These are phyloP conservation scores for Lagenidium giganteum DNA, from an alignment of 352 stramenopile species.

Conservation along the genomic window DNA sequence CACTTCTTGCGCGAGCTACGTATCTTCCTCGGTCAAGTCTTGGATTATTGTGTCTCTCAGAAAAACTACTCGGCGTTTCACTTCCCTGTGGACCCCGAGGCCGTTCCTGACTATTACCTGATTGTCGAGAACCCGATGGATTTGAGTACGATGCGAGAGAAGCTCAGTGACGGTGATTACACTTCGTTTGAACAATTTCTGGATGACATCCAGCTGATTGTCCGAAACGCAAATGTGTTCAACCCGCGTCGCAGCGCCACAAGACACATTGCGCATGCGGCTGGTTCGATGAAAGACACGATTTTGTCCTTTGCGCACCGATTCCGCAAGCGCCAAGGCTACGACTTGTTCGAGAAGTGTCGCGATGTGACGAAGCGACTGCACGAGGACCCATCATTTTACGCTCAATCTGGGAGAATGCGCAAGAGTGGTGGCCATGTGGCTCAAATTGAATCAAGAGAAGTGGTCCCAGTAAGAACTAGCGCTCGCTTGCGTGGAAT, in stretches of 20 bases:
- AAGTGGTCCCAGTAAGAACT: conserved; percentile 1
- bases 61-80: conserved; percentile 66
- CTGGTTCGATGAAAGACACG: conserved; percentile 86
- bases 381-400: conserved; percentile 37
- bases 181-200: conserved; percentile 86
- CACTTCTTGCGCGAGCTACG: conserved; percentile 84
- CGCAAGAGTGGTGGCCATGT: conserved; percentile 15
- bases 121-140: conserved; percentile 88
- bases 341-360: conserved; percentile 88
- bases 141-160: conserved; percentile 84
- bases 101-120: conserved; percentile 86
- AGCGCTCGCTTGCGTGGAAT: conserved; percentile 18
- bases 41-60: conserved; percentile 78
- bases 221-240: conserved; percentile 86
- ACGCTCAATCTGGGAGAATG: conserved; percentile 27
- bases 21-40: conserved; percentile 82
- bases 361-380: conserved; percentile 66
- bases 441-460: not conserved
- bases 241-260: conserved; percentile 80
- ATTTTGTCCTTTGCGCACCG: conserved; percentile 84
- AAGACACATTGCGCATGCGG: conserved; percentile 71
- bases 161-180: conserved; percentile 88
- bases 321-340: conserved; percentile 82
- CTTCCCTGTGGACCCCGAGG: conserved; percentile 61
- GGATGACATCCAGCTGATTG: conserved; percentile 84